Conservation (phyloP, 208 protist species). For the Trypanosoma avium region DNA sequence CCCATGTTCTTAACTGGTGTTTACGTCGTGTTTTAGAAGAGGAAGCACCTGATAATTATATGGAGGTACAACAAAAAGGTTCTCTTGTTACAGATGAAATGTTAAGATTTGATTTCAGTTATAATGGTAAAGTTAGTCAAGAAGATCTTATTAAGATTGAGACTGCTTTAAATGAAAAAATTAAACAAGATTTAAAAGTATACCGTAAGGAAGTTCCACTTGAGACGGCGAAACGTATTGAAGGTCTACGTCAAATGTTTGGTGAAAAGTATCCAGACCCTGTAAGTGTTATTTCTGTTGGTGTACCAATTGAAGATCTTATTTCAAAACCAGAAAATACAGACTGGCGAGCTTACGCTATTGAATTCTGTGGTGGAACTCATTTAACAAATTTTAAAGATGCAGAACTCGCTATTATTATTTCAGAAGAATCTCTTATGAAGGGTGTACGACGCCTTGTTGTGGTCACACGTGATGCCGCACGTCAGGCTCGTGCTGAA, state of each 20-base stretch:
- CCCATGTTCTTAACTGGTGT: conserved; percentile 98
- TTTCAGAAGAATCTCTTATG: conserved; percentile 94
- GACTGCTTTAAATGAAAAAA: conserved; percentile 83
- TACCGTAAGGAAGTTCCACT: conserved; percentile 91
- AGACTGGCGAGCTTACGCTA: conserved; percentile 86
- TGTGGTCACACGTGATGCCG: conserved; percentile 69
- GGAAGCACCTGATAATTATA: conserved; percentile 75
- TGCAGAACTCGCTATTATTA: conserved; percentile 89
- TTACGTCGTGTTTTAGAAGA: conserved; percentile 91
- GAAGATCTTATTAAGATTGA: conserved; percentile 91
- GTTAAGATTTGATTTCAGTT: conserved; percentile 98
- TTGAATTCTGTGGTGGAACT: conserved; percentile 98
- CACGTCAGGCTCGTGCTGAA: conserved; percentile 46
- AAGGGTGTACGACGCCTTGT: conserved; percentile 91
- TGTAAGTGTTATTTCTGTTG: conserved; percentile 97
- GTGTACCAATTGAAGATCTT: conserved; percentile 88
- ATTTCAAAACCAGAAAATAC: conserved; percentile 86
- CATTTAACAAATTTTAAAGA: conserved; percentile 90
- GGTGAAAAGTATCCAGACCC: conserved; percentile 99
- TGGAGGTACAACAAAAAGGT: conserved; percentile 95
- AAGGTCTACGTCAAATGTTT: conserved; percentile 93
- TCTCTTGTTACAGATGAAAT: conserved; percentile 91
- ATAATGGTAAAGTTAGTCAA: conserved; percentile 69
- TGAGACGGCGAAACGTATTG: conserved; percentile 67
- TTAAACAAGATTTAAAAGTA: conserved; percentile 75